Percentiles rank a stretch among this genome's conserved stretches.
These are phyloP conservation scores for Candida jianshihensis DNA, from an alignment of 805 yeast genomes.

Conservation along the genomic window DNA sequence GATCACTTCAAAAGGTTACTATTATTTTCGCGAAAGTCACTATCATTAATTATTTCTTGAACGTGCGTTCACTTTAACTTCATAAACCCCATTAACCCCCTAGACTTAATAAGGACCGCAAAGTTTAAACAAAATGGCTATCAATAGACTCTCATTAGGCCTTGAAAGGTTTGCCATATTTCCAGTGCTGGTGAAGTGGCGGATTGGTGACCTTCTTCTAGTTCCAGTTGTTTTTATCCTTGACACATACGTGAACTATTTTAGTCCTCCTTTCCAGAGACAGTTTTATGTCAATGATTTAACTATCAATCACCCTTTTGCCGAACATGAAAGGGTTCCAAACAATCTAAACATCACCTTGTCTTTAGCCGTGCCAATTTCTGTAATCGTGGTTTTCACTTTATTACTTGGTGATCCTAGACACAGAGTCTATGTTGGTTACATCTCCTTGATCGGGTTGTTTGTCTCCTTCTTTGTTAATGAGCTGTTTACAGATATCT, in stretches of 20 bases:
- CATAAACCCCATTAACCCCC: too few relatives aligned
- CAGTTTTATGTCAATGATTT: conserved; percentile 72
- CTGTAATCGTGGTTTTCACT: conserved; percentile 29
- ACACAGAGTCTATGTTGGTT: conserved; percentile 52
- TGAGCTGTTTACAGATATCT: conserved; percentile 57
- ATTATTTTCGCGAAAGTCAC: too few relatives aligned
- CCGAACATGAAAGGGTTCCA: conserved; percentile 66
- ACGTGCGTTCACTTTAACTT: too few relatives aligned
- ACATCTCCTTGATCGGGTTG: conserved; percentile 62
- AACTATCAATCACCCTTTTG: conserved; percentile 75
- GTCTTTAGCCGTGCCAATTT: conserved; percentile 44
- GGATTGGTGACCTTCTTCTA: conserved; percentile 29
- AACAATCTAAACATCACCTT: conserved; percentile 45
- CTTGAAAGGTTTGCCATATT: conserved; percentile 19
- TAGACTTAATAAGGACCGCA: too few relatives aligned
- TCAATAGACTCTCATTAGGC: conserved; percentile 21
- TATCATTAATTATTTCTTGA: too few relatives aligned
- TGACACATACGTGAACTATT: conserved; percentile 26
- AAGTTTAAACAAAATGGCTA: conserved; percentile 21
- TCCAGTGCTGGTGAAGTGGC: conserved; percentile 28
- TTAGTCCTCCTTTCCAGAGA: conserved; percentile 61
- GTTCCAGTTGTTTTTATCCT: conserved; percentile 25
- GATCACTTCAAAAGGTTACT: too few relatives aligned
- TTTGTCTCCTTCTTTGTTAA: conserved; percentile 52
- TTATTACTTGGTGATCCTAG: conserved; percentile 33